Conservation (phyloP, 192 early-diverging fungal genomes). For the Spizellomyces sp. region DNA sequence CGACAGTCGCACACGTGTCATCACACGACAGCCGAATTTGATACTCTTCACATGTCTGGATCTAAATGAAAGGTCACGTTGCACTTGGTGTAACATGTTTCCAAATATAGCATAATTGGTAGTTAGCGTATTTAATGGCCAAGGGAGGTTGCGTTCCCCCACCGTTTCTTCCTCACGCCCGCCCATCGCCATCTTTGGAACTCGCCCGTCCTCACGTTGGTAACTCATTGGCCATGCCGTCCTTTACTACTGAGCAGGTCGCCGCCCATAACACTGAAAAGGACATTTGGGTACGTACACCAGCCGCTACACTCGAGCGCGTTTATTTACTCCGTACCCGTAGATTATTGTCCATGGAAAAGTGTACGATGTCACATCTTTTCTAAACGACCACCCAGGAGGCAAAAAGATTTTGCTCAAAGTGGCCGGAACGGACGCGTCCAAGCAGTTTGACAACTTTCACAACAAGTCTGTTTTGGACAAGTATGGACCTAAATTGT, state of each 20-base stretch:
- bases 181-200: no score
- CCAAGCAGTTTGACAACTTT: constrained; percentile 86
- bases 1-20: no score
- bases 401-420: constrained; percentile 74
- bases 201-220: no score
- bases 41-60: no score
- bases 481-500: constrained; percentile 63
- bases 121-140: no score
- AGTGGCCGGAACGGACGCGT: constrained; percentile 77
- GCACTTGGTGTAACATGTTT: no score
- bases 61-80: no score
- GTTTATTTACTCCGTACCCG: neutral
- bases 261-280: constrained; percentile 67
- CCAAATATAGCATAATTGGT: no score
- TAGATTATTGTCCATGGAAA: constrained; percentile 37
- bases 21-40: no score
- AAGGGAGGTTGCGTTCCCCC: no score
- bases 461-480: constrained; percentile 69
- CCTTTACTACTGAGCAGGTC: constrained; percentile 70
- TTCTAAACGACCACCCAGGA: constrained; percentile 53
- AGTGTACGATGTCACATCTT: constrained; percentile 57
- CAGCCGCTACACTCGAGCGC: neutral
- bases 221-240: constrained; percentile 25
- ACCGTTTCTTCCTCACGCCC: no score
- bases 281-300: constrained; percentile 76